Conservation (phyloP, 2,329 filamentous ascomycete genomes). For the Aureobasidium zeae region DNA sequence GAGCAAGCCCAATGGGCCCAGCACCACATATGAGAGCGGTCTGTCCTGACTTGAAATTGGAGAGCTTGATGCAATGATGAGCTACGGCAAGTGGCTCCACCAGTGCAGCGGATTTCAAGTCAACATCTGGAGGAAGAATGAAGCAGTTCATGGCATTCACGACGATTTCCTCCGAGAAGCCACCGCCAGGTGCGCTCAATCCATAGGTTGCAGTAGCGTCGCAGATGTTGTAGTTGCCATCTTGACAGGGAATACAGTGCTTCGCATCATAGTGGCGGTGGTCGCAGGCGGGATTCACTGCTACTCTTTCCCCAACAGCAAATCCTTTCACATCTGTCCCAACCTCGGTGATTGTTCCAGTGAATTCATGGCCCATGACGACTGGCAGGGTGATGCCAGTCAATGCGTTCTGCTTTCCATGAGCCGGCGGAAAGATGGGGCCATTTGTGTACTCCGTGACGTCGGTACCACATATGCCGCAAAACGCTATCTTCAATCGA, state of each 20-base stretch:
- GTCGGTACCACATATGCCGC: conserved; percentile 11
- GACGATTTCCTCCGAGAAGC: conserved; percentile 46
- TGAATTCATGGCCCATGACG: conserved; percentile 54
- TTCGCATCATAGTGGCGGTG: conserved; percentile 7
- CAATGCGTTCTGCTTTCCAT: not conserved
- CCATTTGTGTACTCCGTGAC: conserved; percentile 3
- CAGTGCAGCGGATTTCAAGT: conserved; percentile 46
- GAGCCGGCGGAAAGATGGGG: conserved; percentile 1
- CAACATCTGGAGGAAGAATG: conserved; percentile 43
- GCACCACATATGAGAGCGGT: conserved; percentile 50
- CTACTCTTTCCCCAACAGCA: conserved; percentile 47
- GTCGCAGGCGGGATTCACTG: conserved; percentile 41
- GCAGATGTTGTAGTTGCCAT: conserved; percentile 6
- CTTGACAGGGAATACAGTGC: not conserved
- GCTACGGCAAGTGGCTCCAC: conserved; percentile 55
- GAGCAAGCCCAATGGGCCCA: conserved; percentile 53
- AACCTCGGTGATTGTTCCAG: conserved; percentile 49
- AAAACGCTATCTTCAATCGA: conserved; percentile 3
- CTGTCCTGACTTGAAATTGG: conserved; percentile 36
- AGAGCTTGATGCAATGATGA: conserved; percentile 51
- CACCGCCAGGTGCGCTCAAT: conserved; percentile 42
- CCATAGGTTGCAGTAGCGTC: conserved; percentile 19
- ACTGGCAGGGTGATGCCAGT: conserved; percentile 5
- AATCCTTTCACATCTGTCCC: conserved; percentile 42
- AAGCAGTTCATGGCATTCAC: conserved; percentile 42